Percentiles rank a stretch among this genome's conserved stretches.
These are phyloP conservation scores for Glycine soja DNA, from an alignment of 306 rosid species.

Conservation along the genomic window DNA sequence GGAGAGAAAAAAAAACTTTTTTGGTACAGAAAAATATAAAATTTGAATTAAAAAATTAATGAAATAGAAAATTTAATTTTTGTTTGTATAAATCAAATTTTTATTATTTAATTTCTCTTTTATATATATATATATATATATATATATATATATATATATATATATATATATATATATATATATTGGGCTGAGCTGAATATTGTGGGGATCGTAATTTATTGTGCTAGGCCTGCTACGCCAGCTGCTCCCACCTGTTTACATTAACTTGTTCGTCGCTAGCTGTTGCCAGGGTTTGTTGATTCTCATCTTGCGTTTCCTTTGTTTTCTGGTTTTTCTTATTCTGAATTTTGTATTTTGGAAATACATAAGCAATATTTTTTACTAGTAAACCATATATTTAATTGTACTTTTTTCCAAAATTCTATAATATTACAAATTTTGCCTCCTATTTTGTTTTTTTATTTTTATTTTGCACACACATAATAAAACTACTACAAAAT, in stretches of 20 bases:
- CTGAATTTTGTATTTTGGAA: background rate
- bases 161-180: background rate
- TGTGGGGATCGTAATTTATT: background rate
- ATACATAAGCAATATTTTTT: background rate
- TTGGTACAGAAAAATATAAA: too few species aligned
- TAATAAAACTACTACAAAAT: too few species aligned
- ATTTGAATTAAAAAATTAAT: too few species aligned
- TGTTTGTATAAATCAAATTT: too few species aligned
- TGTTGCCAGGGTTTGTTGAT: background rate
- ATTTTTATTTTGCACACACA: too few species aligned
- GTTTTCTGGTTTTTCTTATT: background rate
- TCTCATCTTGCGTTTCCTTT: background rate
- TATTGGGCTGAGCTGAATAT: background rate
- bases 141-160: background rate
- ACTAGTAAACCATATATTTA: too few species aligned
- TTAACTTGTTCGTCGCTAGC: background rate
- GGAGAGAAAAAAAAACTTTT: too few species aligned
- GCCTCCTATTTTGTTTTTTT: too few species aligned
- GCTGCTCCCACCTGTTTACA: conserved; percentile 16
- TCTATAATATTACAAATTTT: too few species aligned
- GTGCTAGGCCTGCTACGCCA: conserved; percentile 13
- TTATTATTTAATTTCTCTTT: too few species aligned
- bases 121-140: background rate
- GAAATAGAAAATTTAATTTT: too few species aligned
- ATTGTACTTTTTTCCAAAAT: too few species aligned